Base-by-base conservation (phyloP, 2,329 filamentous ascomycete species). In the Colletotrichum tofieldiae region DNA sequence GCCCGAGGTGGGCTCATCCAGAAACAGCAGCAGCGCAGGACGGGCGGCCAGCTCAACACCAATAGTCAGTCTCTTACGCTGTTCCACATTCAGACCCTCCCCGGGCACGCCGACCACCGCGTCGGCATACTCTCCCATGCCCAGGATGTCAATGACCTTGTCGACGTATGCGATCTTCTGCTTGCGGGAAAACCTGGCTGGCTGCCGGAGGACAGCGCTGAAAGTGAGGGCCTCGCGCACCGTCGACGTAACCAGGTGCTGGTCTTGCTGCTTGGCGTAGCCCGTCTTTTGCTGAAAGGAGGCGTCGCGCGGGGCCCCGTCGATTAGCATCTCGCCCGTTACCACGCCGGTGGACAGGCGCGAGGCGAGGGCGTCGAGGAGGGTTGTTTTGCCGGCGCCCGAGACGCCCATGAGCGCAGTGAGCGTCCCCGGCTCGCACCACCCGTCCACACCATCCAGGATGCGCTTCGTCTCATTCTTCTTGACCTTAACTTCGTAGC, bases 31-130 rank as follows among this genome's bases (percentile, higher is more conserved):
- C 3, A 94, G 83, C 45, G 92, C 87, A 1, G 93, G 93, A 77
- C 92, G 93, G 1, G 93, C 93, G n/a, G 92, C 93, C 6, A 95
- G 84, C 78, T 95, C 93, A 3, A 94, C 92, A 77, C 92, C 93
- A 71, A 94, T 94, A 0, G 93, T 94, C 18, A 94, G 84, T 75
- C 92, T 88, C 62, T 86, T 86, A 3, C 84, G 77, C 70, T 86
- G 83, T 72, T 86, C 84, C 0, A 83, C 80, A 72, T 89, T 80
- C 1, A 80, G 67, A 0, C 79, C 79, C 84, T 93, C 90, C 60
- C 92, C 92, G 8, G 90, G 87, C 49, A 92, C 88, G 82, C 91
- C 91, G 51, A 93, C 90, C 23, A 93, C 84, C 5, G 92, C 92
- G 77, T 93, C 92, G 1, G 91, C 91, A 74, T 92, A 93, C 73